phyloP scores from a whole-genome alignment of 805 yeast genomes.

The Hanseniaspora jakobsenii region DNA sequence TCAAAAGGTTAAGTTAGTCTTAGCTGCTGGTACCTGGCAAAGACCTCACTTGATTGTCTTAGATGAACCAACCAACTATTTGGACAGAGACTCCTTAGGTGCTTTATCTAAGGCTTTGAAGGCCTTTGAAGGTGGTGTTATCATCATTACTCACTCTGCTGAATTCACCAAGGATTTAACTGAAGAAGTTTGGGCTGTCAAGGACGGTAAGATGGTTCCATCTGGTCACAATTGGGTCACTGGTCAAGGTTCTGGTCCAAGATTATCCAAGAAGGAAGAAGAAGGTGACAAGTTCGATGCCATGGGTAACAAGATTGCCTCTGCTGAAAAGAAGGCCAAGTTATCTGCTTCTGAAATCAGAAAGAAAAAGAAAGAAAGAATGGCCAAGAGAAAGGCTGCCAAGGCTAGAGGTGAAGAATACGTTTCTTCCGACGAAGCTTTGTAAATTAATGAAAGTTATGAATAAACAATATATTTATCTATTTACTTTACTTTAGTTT shows the following conservation, averaged over 20 bases:
- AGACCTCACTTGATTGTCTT: slow-evolving; percentile 98
- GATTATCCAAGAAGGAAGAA: slow-evolving; percentile 89
- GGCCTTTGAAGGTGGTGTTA: slow-evolving; percentile 99
- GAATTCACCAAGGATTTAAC: slow-evolving; percentile 99
- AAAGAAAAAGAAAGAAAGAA: slow-evolving; percentile 99
- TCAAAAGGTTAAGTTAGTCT: slow-evolving; percentile 98
- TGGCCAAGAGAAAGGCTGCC: slow-evolving; percentile 99
- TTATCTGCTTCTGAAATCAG: slow-evolving; percentile 97
- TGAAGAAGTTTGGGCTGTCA: slow-evolving; percentile 99
- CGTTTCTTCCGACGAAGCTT: slow-evolving; percentile 81
- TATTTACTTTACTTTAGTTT: background rate
- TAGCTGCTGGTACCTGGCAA: slow-evolving; percentile 99
- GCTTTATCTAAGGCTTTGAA: slow-evolving; percentile 98
- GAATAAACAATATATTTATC: slow-evolving; percentile 25
- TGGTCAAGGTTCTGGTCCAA: slow-evolving; percentile 99
- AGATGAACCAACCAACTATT: slow-evolving; percentile 99
- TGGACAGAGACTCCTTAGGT: slow-evolving; percentile 98
- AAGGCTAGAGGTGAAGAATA: slow-evolving; percentile 99
- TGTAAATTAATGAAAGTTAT: slow-evolving; percentile 36
- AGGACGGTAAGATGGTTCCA: slow-evolving; percentile 97
- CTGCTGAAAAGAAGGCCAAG: slow-evolving; percentile 93
- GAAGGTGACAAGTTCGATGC: slow-evolving; percentile 99
- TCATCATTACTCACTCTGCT: slow-evolving; percentile 99
- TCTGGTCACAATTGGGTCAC: slow-evolving; percentile 99
- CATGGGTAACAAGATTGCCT: slow-evolving; percentile 98